Percentiles rank a stretch among this genome's conserved stretches.
Conservation (phyloP, 768 basidiomycete genomes). For the Rossbeevera mucosa region DNA sequence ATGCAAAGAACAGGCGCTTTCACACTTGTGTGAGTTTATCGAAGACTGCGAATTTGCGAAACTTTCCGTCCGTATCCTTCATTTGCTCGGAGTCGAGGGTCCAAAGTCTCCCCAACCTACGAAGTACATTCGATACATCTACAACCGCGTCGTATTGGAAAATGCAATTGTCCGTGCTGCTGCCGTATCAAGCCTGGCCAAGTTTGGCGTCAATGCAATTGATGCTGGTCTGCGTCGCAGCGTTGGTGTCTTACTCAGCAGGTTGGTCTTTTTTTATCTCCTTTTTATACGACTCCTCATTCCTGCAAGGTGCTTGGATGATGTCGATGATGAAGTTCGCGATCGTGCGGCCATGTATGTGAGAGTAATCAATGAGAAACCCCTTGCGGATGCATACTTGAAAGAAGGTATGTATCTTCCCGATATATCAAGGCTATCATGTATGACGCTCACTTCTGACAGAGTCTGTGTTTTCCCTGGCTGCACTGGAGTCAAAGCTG, state of each 20-base stretch:
- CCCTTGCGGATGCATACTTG: constrained; percentile 80
- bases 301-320: constrained; percentile 78
- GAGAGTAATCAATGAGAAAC: constrained; percentile 72
- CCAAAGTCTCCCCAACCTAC: constrained; percentile 94
- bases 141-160: constrained; percentile 97
- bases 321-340: constrained; percentile 97
- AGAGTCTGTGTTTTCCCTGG: constrained; percentile 94
- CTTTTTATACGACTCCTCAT: constrained; percentile 1
- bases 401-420: constrained; percentile 71
- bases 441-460: constrained; percentile 2
- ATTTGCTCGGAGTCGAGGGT: constrained; percentile 92
- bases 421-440: neutral
- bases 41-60: constrained; percentile 99
- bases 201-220: constrained; percentile 88
- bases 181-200: constrained; percentile 90
- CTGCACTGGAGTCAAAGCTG: constrained; percentile 84
- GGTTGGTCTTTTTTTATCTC: constrained; percentile 43
- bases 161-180: constrained; percentile 97
- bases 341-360: constrained; percentile 96
- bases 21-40: constrained; percentile 98
- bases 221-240: constrained; percentile 80
- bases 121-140: constrained; percentile 99
- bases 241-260: constrained; percentile 78
- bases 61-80: constrained; percentile 93
- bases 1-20: constrained; percentile 95